These are phyloP conservation scores for Trichoderma sp. DNA, from an alignment of 2,329 filamentous ascomycete species.

Conservation along the genomic window DNA sequence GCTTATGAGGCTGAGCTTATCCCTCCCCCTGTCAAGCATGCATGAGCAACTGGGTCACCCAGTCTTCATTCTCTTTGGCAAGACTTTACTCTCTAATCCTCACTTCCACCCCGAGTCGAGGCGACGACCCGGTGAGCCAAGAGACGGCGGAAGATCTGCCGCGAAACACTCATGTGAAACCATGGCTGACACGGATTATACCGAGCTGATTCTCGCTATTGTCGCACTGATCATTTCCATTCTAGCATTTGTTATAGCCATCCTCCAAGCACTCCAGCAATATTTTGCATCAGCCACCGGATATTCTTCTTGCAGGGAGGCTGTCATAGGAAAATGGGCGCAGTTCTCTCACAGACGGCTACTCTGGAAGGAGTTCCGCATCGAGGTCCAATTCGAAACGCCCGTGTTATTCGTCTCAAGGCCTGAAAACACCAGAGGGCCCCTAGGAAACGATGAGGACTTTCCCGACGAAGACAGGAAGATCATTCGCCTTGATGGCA, in stretches of 20 bases:
- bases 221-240: slow-evolving; percentile 3
- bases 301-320: slow-evolving; percentile 6
- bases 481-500: slow-evolving; percentile 1
- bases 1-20: not conserved
- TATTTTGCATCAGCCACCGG: not conserved
- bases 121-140: not conserved
- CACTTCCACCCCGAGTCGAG: too few relatives aligned
- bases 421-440: not conserved
- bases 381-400: not conserved
- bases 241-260: slow-evolving; percentile 5
- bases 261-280: not conserved
- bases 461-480: not conserved
- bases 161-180: not conserved
- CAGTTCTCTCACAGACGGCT: not conserved
- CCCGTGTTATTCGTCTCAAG: not conserved
- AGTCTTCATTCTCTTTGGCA: not conserved
- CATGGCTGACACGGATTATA: slow-evolving; percentile 1
- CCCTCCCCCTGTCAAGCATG: not conserved
- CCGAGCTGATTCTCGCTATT: slow-evolving; percentile 12
- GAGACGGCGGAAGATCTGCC: too few relatives aligned
- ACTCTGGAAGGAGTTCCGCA: slow-evolving; percentile 6
- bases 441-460: not conserved
- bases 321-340: slow-evolving; percentile 10
- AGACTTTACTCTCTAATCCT: not conserved
- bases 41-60: not conserved